phyloP scores from a whole-genome alignment of 805 yeast genomes.

The Jamesozyma spencerorum region DNA sequence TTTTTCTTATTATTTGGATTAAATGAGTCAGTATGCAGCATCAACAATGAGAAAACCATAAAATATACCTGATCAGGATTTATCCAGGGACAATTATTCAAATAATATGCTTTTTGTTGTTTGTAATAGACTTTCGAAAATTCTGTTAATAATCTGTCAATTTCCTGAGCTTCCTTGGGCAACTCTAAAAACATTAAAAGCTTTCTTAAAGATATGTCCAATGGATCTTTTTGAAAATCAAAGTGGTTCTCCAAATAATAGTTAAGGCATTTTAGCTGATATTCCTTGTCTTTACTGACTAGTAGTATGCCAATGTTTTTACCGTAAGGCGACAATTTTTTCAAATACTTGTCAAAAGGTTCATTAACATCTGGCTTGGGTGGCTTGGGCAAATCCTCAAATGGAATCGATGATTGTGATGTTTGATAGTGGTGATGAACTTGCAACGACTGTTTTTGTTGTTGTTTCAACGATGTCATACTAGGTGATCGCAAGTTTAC shows the following conservation, averaged over 20 bases:
- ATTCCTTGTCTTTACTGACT: slow-evolving; percentile 21
- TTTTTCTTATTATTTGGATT: slow-evolving; percentile 58
- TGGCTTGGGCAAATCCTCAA: slow-evolving; percentile 19
- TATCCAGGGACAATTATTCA: slow-evolving; percentile 23
- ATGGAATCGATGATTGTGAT: neutral
- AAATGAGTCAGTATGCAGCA: slow-evolving; percentile 68
- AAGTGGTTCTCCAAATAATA: slow-evolving; percentile 31
- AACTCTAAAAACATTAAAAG: slow-evolving; percentile 48
- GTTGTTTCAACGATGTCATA: slow-evolving; percentile 11
- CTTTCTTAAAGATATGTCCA: slow-evolving; percentile 57
- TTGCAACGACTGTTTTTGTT: slow-evolving; percentile 1
- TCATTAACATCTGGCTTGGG: slow-evolving; percentile 27
- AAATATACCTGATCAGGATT: slow-evolving; percentile 49
- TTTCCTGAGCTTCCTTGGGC: slow-evolving; percentile 70
- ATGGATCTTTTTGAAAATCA: slow-evolving; percentile 44
- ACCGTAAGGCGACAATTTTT: slow-evolving; percentile 26
- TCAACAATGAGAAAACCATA: slow-evolving; percentile 52
- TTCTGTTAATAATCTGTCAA: slow-evolving; percentile 53
- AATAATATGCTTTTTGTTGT: slow-evolving; percentile 15
- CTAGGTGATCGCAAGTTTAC: slow-evolving; percentile 28
- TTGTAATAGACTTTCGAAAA: slow-evolving; percentile 46
- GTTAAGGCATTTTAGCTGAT: slow-evolving; percentile 21
- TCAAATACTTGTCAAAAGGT: slow-evolving; percentile 22
- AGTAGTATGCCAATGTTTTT: slow-evolving; percentile 27
- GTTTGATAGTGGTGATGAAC: slow-evolving; percentile 1